A percentile compares a stretch with the other conserved stretches of the same genome.
phyloP scores from a whole-genome alignment of 805 yeast species.

The Saccharomycopsis sp. region DNA sequence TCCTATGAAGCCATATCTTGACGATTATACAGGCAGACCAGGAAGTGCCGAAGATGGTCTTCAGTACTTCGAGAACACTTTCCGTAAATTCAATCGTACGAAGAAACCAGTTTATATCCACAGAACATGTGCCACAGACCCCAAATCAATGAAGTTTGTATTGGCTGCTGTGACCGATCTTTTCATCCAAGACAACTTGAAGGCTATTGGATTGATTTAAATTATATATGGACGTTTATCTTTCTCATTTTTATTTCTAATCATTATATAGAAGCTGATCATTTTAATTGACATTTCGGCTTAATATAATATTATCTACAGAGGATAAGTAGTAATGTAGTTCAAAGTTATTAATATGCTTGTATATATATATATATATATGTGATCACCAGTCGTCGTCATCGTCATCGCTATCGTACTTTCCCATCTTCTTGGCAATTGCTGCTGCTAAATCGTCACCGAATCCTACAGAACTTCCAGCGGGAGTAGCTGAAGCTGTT shows the following conservation, averaged over 20 bases:
- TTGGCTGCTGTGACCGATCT: constrained; percentile 88
- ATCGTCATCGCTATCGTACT: constrained; percentile 19
- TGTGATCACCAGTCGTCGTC: constrained; percentile 13
- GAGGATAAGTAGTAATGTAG: too few relatives aligned
- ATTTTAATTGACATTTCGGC: too few relatives aligned
- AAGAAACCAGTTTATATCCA: constrained; percentile 81
- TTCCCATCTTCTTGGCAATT: constrained; percentile 20
- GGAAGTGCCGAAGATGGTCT: constrained; percentile 61
- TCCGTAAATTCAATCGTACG: constrained; percentile 54
- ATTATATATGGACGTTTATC: neutral
- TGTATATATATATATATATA: neutral
- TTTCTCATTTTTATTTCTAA: neutral
- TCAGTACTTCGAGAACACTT: constrained; percentile 62
- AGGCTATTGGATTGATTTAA: constrained; percentile 67
- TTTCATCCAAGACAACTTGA: constrained; percentile 76
- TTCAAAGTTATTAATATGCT: neutral
- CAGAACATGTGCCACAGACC: constrained; percentile 93
- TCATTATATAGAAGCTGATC: too few relatives aligned
- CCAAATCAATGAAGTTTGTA: constrained; percentile 82
- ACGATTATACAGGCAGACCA: constrained; percentile 65
- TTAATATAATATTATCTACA: too few relatives aligned
- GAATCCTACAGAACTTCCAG: constrained; percentile 9
- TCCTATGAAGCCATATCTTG: constrained; percentile 68
- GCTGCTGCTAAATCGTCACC: constrained; percentile 19
- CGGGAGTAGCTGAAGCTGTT: constrained; percentile 6